A percentile compares a stretch with the other conserved stretches of the same genome.
Evolutionary conservation across 192 early-diverging fungal genomes (phyloP).

Genomic region (Coemansia sp.): DNA sequence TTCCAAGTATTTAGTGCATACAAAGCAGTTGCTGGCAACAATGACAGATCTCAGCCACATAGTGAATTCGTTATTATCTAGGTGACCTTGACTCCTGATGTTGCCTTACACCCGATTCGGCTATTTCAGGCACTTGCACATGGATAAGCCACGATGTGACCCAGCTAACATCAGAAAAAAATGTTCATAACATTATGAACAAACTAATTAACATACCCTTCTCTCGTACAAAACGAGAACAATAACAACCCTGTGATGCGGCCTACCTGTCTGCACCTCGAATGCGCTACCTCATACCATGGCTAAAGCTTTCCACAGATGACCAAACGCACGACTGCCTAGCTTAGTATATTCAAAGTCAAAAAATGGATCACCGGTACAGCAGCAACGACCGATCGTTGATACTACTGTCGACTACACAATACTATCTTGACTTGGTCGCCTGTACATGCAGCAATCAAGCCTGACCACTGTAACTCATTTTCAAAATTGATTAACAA

Average conservation of each 20-base stretch:
- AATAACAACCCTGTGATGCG: not conserved
- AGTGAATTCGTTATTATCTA: not conserved
- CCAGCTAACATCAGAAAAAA: not conserved
- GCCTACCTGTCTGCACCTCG: not conserved
- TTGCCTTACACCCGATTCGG: not conserved
- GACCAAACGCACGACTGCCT: not conserved
- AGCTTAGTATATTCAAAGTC: not conserved
- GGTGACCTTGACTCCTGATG: not conserved
- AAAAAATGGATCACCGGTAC: not conserved
- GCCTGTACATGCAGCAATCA: not conserved
- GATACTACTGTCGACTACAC: not conserved
- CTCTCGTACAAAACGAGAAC: not conserved
- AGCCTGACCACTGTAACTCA: not conserved
- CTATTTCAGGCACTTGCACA: not conserved
- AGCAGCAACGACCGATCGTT: not conserved
- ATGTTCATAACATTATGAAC: not conserved
- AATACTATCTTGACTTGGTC: not conserved
- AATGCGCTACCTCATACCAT: not conserved
- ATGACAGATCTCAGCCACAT: constrained; percentile 1
- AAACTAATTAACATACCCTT: not conserved
- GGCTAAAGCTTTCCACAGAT: not conserved
- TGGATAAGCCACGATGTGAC: not conserved
- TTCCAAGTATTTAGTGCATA: not conserved
- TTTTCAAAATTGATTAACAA: not conserved
- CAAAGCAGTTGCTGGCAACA: not conserved